Base-by-base conservation (phyloP, 805 yeast species). In the Metschnikowia arizonensis region DNA sequence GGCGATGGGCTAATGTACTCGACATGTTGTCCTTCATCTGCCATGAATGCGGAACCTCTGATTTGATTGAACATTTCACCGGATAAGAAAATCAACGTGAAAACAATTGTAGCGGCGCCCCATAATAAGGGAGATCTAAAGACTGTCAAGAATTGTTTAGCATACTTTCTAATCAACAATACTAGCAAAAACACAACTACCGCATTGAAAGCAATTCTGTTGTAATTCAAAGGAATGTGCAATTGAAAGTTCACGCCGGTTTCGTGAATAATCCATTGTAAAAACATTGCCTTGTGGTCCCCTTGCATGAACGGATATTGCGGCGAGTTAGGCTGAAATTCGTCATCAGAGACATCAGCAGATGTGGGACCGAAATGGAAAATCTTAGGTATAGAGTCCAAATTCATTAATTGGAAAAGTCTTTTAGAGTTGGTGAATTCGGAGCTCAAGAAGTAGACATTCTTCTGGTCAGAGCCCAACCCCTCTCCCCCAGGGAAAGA, bases 41-140 rank as follows among this genome's bases (percentile, higher is more conserved):
- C 34, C 38, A 53, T 40, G 30, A 40, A 53, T 46, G 74, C 69
- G 74, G 89, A 52, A 48, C 90, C 49, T 82, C 97, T 80, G 51
- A 93, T 93, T 54, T 79, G 77, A 63, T 88, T 90, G 76, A 81
- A 93, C 99, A 93, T 93, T 67, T 89, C 85, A 14, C 99, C 99
- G 6, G 91, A 73, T 39, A 78, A 81, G 72, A 90, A 86, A 54
- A 89, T 67, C 48, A 90, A 69, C 30, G 87, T 76, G 15, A 77
- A 55, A 46, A 85, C 68, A n/a, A 86, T 70, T 3, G 86, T 75
- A 9, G 77, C 36, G 1, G 81, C 77, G 35, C 86, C 84, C 97
- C 98, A 93, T 32, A 86, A 58, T 40, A 76, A 66, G 54, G 74
- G 82, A 33, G 79, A 76, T 21, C 68, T 64, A 10, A 81, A 36